These are phyloP conservation scores for Anastatica hierochuntica DNA, from an alignment of 345 rosid genomes.

Conservation along the genomic window DNA sequence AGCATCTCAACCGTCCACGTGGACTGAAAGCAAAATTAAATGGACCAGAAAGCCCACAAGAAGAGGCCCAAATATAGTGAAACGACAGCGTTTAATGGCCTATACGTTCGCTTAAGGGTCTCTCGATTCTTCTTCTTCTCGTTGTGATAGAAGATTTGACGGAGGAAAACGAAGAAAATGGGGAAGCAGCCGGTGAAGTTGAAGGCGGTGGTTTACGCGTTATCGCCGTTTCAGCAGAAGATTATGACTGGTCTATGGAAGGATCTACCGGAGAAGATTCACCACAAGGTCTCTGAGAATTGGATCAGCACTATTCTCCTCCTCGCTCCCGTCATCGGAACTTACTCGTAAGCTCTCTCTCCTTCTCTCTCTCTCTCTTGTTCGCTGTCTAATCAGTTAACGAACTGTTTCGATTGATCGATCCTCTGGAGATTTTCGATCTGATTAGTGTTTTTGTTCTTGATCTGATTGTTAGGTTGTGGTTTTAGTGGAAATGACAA, in stretches of 20 bases:
- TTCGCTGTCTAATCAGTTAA: neutral
- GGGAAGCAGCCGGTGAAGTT: slow-evolving; percentile 70
- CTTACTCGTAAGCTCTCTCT: slow-evolving; percentile 49
- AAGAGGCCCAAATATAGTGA: too few species aligned
- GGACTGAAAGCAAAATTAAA: slow-evolving; percentile 12
- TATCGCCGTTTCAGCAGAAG: slow-evolving; percentile 83
- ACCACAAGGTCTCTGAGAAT: slow-evolving; percentile 76
- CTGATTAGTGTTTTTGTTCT: neutral
- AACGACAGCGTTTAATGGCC: too few species aligned
- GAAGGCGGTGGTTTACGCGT: slow-evolving; percentile 78
- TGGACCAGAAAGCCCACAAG: too few species aligned
- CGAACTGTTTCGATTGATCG: neutral
- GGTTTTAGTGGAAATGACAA: neutral
- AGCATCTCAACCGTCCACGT: too few species aligned
- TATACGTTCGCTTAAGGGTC: too few species aligned
- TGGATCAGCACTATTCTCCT: slow-evolving; percentile 75
- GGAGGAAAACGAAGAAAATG: slow-evolving; percentile 26
- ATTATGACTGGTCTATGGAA: slow-evolving; percentile 65
- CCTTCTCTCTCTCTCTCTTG: slow-evolving; percentile 8
- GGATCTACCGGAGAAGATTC: slow-evolving; percentile 60
- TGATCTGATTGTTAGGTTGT: neutral
- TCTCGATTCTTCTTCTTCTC: too few species aligned
- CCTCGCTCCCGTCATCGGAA: slow-evolving; percentile 52
- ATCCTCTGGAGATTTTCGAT: neutral
- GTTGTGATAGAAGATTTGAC: too few species aligned